Base-by-base conservation (phyloP, 345 rosid genomes). In the Toxicodendron radicans region DNA sequence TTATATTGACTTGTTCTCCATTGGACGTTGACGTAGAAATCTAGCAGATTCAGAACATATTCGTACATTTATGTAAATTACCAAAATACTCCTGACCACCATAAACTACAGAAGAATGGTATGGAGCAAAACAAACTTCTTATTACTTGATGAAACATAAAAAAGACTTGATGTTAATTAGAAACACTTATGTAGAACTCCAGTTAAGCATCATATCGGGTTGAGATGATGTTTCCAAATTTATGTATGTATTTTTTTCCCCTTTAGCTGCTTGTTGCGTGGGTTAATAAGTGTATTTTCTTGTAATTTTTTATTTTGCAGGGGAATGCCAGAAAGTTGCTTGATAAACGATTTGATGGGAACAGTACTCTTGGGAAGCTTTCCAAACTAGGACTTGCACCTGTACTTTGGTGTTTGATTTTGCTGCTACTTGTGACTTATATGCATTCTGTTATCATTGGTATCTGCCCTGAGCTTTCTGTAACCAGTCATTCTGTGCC, bases 281-380 rank as follows among this genome's bases (percentile, higher is more conserved):
- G 30, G n/a, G 27, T 54, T 48, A 68, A 54, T 46, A 58, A n/a
- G 24, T 56, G 6, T 20, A 48, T 17, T 17, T 64, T 66, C 32
- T 49, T 54, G 49, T 72, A 64, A 49, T 45, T 77, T 27, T 60
- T 56, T 38, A 53, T 78, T 70, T 59, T 79, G 73, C 88, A 95
- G 99, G 98, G 98, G 68, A 95, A 95, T 86, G 97, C 98, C 68
- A 86, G 95, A 85, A 88, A 86, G 72, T 81, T 93, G 82, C 97
- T 90, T 77, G 97, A 93, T 59, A 95, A 90, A 75, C 86, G 88
- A 14, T 93, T 92, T 59, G 91, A 89, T 73, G 91, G 90, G 68
- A 91, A 77, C 77, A 90, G 81, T 74, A 80, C 81, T 71, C 79
- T 95, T 68, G 98, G 97, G 79, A 84, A 73, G 51, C 83, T 95